Evolutionary conservation across 805 yeast genomes (phyloP), one percentile per base, ranked within the genome.

Genomic region (Candida lessepsii): DNA sequence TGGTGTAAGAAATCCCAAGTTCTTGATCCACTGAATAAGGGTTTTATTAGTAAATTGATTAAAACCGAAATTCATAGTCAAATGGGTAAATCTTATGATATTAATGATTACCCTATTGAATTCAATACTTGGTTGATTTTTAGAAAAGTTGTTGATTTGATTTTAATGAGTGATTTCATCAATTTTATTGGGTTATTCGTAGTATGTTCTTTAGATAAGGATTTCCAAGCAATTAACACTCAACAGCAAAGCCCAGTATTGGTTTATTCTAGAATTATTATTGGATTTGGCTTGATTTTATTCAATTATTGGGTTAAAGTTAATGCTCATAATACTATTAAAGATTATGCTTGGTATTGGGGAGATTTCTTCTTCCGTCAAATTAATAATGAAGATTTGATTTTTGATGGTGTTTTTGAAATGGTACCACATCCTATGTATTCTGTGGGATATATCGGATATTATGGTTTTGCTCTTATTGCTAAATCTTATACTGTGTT

Each of bases 311-410:
- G 93, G 89, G 95, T 86, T 34, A 86, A 86, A 58, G 64, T 86
- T 17, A 90, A 87, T 58, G 95, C 95, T 24, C 96, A 86, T 58
- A 75, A 89, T 49, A 89, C 86, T 14, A 89, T 86, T 44, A 86
- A 86, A 58, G 96, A 86, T 56, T 86, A 81, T 57, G 96, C 96
- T 9, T 86, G 96, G 96, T 86, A 86, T 61, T 86, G 96, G 96
- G 96, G 96, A 19, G 96, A 87, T 61, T 86, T 86, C 64, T 86
- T 86, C 73, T 86, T 86, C 64, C 67, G 88, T 40, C 85, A 84
- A 56, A 64, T 67, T 48, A 69, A 68, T 49, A 78, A 76, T 47
- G 77, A 71, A 56, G 82, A 83, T 43, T 71, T 86, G 52, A 82
- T 86, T 21, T 86, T 86, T 61, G 95, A 87, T 58, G 96, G 95